Evolutionary conservation across 257 asterid species (phyloP).

Genomic region (Plantago ovata): DNA sequence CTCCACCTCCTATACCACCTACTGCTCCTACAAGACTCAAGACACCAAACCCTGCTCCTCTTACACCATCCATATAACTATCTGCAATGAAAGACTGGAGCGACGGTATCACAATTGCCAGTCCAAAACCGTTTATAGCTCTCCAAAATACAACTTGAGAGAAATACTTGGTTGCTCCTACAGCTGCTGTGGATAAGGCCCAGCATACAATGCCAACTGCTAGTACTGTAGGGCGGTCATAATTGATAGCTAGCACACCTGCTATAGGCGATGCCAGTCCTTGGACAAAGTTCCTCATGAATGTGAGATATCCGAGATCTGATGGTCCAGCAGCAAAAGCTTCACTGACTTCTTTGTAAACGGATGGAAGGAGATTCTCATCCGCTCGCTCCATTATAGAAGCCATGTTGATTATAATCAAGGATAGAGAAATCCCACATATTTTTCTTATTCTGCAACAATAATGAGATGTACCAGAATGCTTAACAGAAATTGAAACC

Average conservation of each 20-base stretch:
- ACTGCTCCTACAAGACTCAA: slow-evolving; percentile 77
- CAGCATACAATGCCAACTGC: slow-evolving; percentile 86
- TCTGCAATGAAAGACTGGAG: slow-evolving; percentile 95
- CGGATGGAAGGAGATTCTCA: slow-evolving; percentile 97
- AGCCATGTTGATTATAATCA: slow-evolving; percentile 91
- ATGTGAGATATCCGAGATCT: slow-evolving; percentile 96
- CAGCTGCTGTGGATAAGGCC: slow-evolving; percentile 97
- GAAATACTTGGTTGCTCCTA: slow-evolving; percentile 80
- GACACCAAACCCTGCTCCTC: slow-evolving; percentile 92
- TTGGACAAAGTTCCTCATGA: slow-evolving; percentile 69
- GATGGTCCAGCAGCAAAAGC: slow-evolving; percentile 91
- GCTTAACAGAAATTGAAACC: background rate
- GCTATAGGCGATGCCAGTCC: slow-evolving; percentile 94
- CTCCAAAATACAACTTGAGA: slow-evolving; percentile 86
- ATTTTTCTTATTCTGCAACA: slow-evolving; percentile 50
- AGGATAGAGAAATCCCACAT: slow-evolving; percentile 78
- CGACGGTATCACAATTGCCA: slow-evolving; percentile 94
- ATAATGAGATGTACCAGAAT: background rate
- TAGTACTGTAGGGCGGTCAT: slow-evolving; percentile 91
- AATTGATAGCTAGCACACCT: slow-evolving; percentile 74
- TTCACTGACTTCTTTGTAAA: slow-evolving; percentile 98
- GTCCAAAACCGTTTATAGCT: slow-evolving; percentile 82
- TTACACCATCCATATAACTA: slow-evolving; percentile 71
- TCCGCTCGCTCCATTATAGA: slow-evolving; percentile 99
- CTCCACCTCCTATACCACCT: slow-evolving; percentile 99